Evolutionary conservation across 768 basidiomycete genomes (phyloP), one percentile per base, ranked within the genome.

Genomic region (Boletus sp.): DNA sequence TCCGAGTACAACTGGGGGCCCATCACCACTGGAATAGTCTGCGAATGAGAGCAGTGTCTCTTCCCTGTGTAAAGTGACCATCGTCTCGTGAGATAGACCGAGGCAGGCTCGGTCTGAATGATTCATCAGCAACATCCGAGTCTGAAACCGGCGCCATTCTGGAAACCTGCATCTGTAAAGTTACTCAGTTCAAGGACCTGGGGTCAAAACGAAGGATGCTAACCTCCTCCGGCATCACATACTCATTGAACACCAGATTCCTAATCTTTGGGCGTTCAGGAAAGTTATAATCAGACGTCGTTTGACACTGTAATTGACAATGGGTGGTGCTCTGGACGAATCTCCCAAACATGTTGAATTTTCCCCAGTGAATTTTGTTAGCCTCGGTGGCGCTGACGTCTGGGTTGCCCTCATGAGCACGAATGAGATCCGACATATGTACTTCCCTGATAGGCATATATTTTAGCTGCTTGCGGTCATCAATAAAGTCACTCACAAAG

Each of bases 261-360:
- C 77, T 69, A 51, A 93, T 78, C 40, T 76, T 73, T 3, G 65
- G 66, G 46, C 85, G 81, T 46, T 85, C 82, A n/a, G 73, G 73
- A 67, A 89, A 87, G 44, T 78, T 76, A 63, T 90, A 89, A 46
- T 86, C 84, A 5, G 81, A 76, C 52, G 77, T 79, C 17, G 55
- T 68, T 48, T 81, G 81, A 67, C 89, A 92, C 57, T 89, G 84
- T 10, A 82, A 73, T 73, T 96, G 94, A 64, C 89, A 93, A 58
- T 89, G 83, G 0, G 81, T 80, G 7, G 94, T 89, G 64, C 82
- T 85, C 50, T 83, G 81, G 54, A 96, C 85, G 65, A 94, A 93
- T 57, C 86, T 82, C 32, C 89, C 94, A 77, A 98, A 89, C 83
- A 93, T 88, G 62, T 88, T 89, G 73, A 90, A 97, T 73, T 98